Percentiles rank a stretch among this genome's conserved stretches.
phyloP scores from a whole-genome alignment of 1,284 basidiomycete genomes.

The Leccinum fallax region DNA sequence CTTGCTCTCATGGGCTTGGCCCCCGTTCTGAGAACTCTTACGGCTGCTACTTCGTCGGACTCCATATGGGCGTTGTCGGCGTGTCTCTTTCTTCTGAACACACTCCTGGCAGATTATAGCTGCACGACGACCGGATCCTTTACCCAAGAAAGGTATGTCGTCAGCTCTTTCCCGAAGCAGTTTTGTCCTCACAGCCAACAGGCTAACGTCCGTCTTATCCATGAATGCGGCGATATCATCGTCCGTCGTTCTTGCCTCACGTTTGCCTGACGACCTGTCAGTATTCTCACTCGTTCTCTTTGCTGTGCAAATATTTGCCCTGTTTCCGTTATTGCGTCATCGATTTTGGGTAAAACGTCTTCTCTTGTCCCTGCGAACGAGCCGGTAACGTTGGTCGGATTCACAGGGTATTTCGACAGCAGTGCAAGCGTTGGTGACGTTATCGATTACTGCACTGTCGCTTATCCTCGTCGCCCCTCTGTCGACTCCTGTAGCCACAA shows the following conservation, averaged over 20 bases:
- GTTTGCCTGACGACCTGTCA: constrained; percentile 79
- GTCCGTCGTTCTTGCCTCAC: constrained; percentile 91
- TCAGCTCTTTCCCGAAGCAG: constrained; percentile 17
- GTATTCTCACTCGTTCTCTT: constrained; percentile 92
- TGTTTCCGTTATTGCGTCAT: constrained; percentile 83
- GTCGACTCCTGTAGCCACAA: constrained; percentile 52
- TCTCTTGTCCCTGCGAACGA: constrained; percentile 21
- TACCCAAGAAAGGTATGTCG: constrained; percentile 42
- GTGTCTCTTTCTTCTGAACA: constrained; percentile 62
- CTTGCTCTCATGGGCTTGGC: constrained; percentile 88
- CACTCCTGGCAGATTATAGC: constrained; percentile 70
- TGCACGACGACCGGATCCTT: constrained; percentile 34
- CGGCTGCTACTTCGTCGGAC: constrained; percentile 93
- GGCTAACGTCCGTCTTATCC: constrained; percentile 87
- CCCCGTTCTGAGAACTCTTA: constrained; percentile 90
- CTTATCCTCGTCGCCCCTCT: constrained; percentile 54
- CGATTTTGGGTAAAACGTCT: constrained; percentile 66
- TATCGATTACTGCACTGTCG: constrained; percentile 48
- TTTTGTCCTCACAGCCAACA: constrained; percentile 39
- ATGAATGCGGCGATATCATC: constrained; percentile 95
- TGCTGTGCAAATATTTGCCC: constrained; percentile 82
- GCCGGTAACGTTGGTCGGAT: constrained; percentile 19
- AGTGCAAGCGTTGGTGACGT: constrained; percentile 54
- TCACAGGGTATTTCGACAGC: constrained; percentile 47
- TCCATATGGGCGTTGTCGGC: constrained; percentile 94